Evolutionary conservation across 176 grass and related monocot species (phyloP), one percentile per base, ranked within the genome.

Genomic region (Oryza coarctata): DNA sequence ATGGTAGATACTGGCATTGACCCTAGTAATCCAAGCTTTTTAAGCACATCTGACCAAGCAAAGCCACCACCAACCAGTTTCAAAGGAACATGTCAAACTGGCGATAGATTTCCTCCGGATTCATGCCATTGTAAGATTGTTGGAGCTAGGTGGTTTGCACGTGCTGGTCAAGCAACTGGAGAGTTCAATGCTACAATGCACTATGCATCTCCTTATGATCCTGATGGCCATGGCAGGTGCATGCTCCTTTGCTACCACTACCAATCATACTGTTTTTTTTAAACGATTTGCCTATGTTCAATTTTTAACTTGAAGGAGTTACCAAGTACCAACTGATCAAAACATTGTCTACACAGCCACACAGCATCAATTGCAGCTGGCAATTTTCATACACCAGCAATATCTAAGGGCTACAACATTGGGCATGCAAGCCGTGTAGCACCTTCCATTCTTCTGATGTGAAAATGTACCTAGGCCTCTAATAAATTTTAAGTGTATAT

Each of bases 1-100:
- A 91, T 95, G 89, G 93, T 98, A 26, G 95, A 98, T 70, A 98
- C 95, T 29, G 95, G 95, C 27, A 93, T 98, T 61, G 91, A 98
- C 72, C 93, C 92, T 12, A 77, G 81, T 52, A 94, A 95, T 69
- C 95, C 95, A 60, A 93, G 92, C 80, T 98, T 98, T 83, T 60
- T 63, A 43, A 83, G 61, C 76, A 80, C 52, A 9, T 87, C 87
- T 18, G 64, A 69, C 68, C 79, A 76, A 63, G 6, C 77, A 74
- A 74, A 85, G 27, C 44, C 71, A 47, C 67, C 84, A 67, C 83
- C 74, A 5, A 18, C 61, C 35, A 92, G 70, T 87, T 98, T 95
- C 81, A 95, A 87, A 89, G 95, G 95, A 38, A 89, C 64, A 79
- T 95, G 95, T 77, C 76, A 81, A 62, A 57, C 82, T 55, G 91